phyloP scores from a whole-genome alignment of 805 yeast species.

The Peterozyma toletana region DNA sequence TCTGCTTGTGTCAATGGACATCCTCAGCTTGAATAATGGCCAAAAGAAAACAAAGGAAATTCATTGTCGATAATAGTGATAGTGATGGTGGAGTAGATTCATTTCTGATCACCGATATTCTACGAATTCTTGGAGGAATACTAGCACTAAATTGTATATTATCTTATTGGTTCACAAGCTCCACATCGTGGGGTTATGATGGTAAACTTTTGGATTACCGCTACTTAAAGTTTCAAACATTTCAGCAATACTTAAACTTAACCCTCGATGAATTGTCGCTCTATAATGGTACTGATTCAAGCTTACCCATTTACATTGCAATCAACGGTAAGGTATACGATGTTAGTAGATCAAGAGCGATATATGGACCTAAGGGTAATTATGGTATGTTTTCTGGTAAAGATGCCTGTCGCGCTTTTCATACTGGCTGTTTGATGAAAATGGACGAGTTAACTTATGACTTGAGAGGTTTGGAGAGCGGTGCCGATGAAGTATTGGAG shows the following conservation, averaged over 20 bases:
- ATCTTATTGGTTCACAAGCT: constrained; percentile 53
- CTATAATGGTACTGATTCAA: constrained; percentile 43
- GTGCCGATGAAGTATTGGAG: constrained; percentile 22
- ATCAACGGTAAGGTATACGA: constrained; percentile 59
- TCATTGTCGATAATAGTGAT: no score
- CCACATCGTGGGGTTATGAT: constrained; percentile 54
- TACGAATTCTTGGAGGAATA: constrained; percentile 38
- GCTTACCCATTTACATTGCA: constrained; percentile 49
- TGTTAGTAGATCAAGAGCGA: constrained; percentile 39
- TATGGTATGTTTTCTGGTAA: constrained; percentile 54
- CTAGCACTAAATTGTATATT: constrained; percentile 36
- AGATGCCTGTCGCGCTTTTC: constrained; percentile 64
- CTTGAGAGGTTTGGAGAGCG: constrained; percentile 42
- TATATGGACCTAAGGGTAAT: constrained; percentile 55
- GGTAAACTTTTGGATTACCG: constrained; percentile 40
- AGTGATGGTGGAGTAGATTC: background rate
- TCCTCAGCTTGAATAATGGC: no score
- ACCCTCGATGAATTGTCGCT: constrained; percentile 37
- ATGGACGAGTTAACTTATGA: constrained; percentile 57
- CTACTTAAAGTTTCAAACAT: constrained; percentile 23
- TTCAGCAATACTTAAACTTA: constrained; percentile 18
- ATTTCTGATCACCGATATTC: constrained; percentile 30
- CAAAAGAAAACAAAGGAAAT: no score
- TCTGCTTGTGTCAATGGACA: no score
- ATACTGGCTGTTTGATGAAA: constrained; percentile 59